phyloP scores from a whole-genome alignment of 2,329 filamentous ascomycete species.

The Penicillium freii region DNA sequence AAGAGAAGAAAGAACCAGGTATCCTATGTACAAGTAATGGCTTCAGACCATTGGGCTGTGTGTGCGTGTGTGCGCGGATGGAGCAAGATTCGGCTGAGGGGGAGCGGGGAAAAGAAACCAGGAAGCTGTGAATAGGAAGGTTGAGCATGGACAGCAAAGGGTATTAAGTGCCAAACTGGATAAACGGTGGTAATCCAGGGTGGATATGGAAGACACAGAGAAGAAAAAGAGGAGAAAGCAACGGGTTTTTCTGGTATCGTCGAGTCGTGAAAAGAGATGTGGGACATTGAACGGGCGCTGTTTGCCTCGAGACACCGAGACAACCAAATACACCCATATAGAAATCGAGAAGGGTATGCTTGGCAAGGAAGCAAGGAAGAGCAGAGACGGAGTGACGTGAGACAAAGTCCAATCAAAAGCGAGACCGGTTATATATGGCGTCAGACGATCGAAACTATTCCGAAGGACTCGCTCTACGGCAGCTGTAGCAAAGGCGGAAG shows the following conservation, averaged over 20 bases:
- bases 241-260: constrained; percentile 16
- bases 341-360: not conserved
- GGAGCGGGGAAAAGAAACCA: not conserved
- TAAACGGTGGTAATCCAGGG: not conserved
- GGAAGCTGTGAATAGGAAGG: constrained; percentile 3
- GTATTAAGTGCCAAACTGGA: constrained; percentile 20
- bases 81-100: constrained; percentile 2
- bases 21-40: constrained; percentile 9
- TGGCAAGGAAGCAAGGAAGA: not conserved
- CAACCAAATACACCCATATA: constrained; percentile 1
- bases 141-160: constrained; percentile 11
- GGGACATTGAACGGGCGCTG: not conserved
- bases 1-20: not conserved
- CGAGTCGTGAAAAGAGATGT: constrained; percentile 13
- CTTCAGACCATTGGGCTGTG: not conserved
- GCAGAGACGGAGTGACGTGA: not conserved
- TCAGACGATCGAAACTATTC: not conserved
- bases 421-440: not conserved
- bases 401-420: not conserved
- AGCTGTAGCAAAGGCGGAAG: not conserved
- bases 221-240: constrained; percentile 3
- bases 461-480: not conserved
- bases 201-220: not conserved
- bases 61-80: not conserved
- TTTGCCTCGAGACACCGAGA: not conserved